A percentile compares a stretch with the other conserved stretches of the same genome.
Evolutionary conservation across 768 basidiomycete genomes (phyloP).

Genomic region (Leccinum broughii): DNA sequence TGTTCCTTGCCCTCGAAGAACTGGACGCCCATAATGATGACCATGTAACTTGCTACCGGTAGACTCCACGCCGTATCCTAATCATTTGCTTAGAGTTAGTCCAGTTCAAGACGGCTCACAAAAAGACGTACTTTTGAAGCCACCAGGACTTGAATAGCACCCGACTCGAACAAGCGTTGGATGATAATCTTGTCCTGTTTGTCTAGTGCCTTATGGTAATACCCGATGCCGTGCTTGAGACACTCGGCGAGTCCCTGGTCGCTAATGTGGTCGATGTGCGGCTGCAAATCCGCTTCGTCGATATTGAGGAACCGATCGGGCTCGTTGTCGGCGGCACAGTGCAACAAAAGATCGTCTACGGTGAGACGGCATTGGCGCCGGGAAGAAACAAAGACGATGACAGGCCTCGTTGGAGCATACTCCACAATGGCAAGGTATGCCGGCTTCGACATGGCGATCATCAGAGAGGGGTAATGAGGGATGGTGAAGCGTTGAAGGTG

Average conservation of each 20-base stretch:
- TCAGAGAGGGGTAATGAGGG: slow-evolving; percentile 89
- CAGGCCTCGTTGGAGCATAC: slow-evolving; percentile 81
- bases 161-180: slow-evolving; percentile 87
- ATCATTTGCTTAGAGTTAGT: not conserved
- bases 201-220: slow-evolving; percentile 91
- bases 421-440: slow-evolving; percentile 92
- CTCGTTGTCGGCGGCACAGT: slow-evolving; percentile 86
- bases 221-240: slow-evolving; percentile 88
- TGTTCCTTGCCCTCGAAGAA: slow-evolving; percentile 96
- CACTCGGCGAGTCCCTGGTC: slow-evolving; percentile 78
- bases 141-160: slow-evolving; percentile 92
- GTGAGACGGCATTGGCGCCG: slow-evolving; percentile 93
- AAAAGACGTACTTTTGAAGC: slow-evolving; percentile 73
- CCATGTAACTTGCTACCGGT: slow-evolving; percentile 94
- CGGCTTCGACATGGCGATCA: slow-evolving; percentile 99
- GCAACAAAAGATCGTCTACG: slow-evolving; percentile 86
- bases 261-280: slow-evolving; percentile 81
- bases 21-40: slow-evolving; percentile 99
- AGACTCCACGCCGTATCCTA: slow-evolving; percentile 97
- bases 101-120: not conserved
- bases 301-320: slow-evolving; percentile 88
- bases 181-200: slow-evolving; percentile 95
- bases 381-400: slow-evolving; percentile 91
- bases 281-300: slow-evolving; percentile 76
- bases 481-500: no score